phyloP scores from a whole-genome alignment of 2,329 filamentous ascomycete species.

The Phyllosticta paracitricarpa region DNA sequence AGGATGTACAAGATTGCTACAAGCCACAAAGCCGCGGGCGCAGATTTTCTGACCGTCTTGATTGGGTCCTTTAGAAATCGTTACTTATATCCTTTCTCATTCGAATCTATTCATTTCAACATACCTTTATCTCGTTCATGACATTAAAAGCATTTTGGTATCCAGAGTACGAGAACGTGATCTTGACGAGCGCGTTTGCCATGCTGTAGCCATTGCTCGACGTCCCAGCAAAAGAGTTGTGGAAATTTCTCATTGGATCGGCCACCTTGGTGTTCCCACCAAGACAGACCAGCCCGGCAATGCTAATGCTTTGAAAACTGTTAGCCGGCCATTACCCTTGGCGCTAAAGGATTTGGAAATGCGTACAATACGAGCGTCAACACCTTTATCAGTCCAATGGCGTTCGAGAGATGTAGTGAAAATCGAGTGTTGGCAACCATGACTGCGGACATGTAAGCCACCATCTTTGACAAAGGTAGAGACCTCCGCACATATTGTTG shows the following conservation, averaged over 20 bases:
- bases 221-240: conserved; percentile 18
- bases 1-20: conserved; percentile 55
- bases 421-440: conserved; percentile 47
- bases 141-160: conserved; percentile 26
- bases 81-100: conserved; percentile 10
- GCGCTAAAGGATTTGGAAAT: no score
- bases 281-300: conserved; percentile 22
- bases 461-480: background rate
- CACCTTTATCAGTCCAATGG: conserved; percentile 50
- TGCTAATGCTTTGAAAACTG: conserved; percentile 14
- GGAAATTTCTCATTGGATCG: conserved; percentile 20
- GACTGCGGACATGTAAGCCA: conserved; percentile 17
- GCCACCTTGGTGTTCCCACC: conserved; percentile 20
- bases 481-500: conserved; percentile 38
- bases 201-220: conserved; percentile 22
- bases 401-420: conserved; percentile 47
- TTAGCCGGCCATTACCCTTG: background rate
- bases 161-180: conserved; percentile 23
- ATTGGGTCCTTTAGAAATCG: conserved; percentile 40
- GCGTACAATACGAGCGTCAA: conserved; percentile 47
- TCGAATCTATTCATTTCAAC: background rate
- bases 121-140: conserved; percentile 22
- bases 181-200: conserved; percentile 22
- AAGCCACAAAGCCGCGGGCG: conserved; percentile 49
- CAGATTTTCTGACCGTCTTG: conserved; percentile 53